phyloP scores from a whole-genome alignment of 1,284 basidiomycete genomes.

The Pyrrhoderma lamaoense region DNA sequence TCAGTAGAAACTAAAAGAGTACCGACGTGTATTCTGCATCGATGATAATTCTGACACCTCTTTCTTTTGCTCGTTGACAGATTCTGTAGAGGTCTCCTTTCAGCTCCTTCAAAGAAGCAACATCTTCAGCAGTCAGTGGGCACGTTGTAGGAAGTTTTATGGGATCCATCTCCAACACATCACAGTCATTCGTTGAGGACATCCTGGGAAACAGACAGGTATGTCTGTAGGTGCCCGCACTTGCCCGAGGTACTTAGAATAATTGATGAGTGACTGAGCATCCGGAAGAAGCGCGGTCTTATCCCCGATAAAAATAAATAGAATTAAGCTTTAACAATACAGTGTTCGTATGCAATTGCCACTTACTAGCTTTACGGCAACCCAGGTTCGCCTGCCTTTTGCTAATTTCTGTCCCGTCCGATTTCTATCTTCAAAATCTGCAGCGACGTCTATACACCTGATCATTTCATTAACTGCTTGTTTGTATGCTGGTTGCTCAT shows the following conservation, averaged over 20 bases:
- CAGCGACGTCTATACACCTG: constrained; percentile 66
- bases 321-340: constrained; percentile 40
- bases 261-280: constrained; percentile 43
- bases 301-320: constrained; percentile 25
- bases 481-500: constrained; percentile 40
- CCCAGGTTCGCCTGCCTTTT: constrained; percentile 59
- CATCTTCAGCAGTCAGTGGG: constrained; percentile 43
- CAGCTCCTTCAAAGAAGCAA: constrained; percentile 52
- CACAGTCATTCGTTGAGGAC: constrained; percentile 44
- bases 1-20: neutral
- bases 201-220: constrained; percentile 58
- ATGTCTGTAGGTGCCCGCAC: constrained; percentile 27
- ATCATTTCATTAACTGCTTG: constrained; percentile 66
- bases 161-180: constrained; percentile 30
- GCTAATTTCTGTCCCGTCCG: neutral
- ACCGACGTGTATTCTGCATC: constrained; percentile 66
- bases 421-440: constrained; percentile 62
- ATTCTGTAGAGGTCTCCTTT: constrained; percentile 53
- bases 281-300: constrained; percentile 59
- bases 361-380: constrained; percentile 74
- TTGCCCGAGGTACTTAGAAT: constrained; percentile 47
- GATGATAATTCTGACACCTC: constrained; percentile 60
- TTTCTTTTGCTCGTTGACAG: constrained; percentile 50
- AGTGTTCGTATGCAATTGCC: too few relatives aligned
- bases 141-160: constrained; percentile 18